Conservation (phyloP, 2,329 filamentous ascomycete genomes). For the Didymella pomorum region DNA sequence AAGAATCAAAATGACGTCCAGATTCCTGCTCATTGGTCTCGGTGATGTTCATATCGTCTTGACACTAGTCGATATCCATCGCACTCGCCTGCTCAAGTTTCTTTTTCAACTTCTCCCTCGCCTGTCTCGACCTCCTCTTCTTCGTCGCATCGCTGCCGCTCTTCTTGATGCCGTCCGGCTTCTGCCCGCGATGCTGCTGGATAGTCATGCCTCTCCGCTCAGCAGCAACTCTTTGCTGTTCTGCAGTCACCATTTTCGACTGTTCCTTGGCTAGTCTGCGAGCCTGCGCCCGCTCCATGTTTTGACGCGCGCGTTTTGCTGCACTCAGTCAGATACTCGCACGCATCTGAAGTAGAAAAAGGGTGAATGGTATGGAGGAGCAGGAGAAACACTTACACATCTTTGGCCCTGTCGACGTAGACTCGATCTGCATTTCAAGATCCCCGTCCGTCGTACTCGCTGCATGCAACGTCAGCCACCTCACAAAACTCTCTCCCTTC, state of each 20-base stretch:
- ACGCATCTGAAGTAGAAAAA: too few species aligned
- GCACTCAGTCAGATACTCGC: neutral
- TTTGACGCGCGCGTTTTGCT: slow-evolving; percentile 33
- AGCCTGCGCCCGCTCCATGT: slow-evolving; percentile 31
- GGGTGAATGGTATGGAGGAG: neutral
- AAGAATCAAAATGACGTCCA: too few species aligned
- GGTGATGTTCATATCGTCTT: too few species aligned
- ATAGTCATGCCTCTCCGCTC: slow-evolving; percentile 28
- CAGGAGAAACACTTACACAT: slow-evolving; percentile 26
- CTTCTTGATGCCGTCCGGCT: slow-evolving; percentile 11
- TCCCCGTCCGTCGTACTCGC: slow-evolving; percentile 15
- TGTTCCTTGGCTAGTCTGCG: slow-evolving; percentile 22
- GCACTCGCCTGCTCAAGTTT: slow-evolving; percentile 14
- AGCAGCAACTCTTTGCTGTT: slow-evolving; percentile 25
- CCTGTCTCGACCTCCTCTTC: slow-evolving; percentile 17
- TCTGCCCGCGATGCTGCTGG: slow-evolving; percentile 10
- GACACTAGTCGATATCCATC: slow-evolving; percentile 20
- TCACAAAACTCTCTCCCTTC: neutral
- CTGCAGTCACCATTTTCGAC: slow-evolving; percentile 19
- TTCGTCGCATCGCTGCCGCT: slow-evolving; percentile 8
- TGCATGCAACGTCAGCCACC: slow-evolving; percentile 5
- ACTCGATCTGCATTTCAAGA: slow-evolving; percentile 22
- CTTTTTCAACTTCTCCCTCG: slow-evolving; percentile 17
- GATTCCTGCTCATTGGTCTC: too few species aligned
- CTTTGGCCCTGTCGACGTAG: slow-evolving; percentile 23